phyloP scores from a whole-genome alignment of 352 stramenopile genomes.

The Phytophthora sansomeana region DNA sequence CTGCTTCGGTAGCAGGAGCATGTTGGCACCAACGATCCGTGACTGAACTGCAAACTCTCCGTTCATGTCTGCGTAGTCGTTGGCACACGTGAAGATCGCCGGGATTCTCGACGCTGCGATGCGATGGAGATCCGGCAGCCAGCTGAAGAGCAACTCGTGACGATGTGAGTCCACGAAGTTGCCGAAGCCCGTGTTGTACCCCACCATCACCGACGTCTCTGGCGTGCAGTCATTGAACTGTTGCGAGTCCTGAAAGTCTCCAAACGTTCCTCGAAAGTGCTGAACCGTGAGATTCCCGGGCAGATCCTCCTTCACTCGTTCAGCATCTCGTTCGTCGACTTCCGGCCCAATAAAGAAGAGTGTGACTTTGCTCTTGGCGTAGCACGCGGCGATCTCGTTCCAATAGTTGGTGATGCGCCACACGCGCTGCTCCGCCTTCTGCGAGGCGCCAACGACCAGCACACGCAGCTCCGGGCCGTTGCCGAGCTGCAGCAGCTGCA shows the following conservation, averaged over 20 bases:
- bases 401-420: slow-evolving; percentile 77
- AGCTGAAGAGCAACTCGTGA: slow-evolving; percentile 71
- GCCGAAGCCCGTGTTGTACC: slow-evolving; percentile 82
- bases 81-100: slow-evolving; percentile 78
- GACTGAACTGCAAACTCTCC: slow-evolving; percentile 80
- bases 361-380: slow-evolving; percentile 40
- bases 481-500: slow-evolving; percentile 43
- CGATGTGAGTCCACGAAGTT: slow-evolving; percentile 73
- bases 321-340: slow-evolving; percentile 29
- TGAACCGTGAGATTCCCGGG: slow-evolving; percentile 40
- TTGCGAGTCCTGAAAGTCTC: slow-evolving; percentile 50
- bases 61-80: slow-evolving; percentile 84
- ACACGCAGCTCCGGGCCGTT: slow-evolving; percentile 37
- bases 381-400: slow-evolving; percentile 57
- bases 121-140: slow-evolving; percentile 67
- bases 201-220: slow-evolving; percentile 62
- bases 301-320: slow-evolving; percentile 8
- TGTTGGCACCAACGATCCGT: slow-evolving; percentile 63
- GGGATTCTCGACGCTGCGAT: slow-evolving; percentile 64
- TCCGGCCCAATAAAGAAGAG: slow-evolving; percentile 78
- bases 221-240: slow-evolving; percentile 40
- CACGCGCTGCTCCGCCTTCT: slow-evolving; percentile 78
- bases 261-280: slow-evolving; percentile 62
- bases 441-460: slow-evolving; percentile 65
- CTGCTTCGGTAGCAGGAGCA: slow-evolving; percentile 69